Evolutionary conservation across 2,329 filamentous ascomycete genomes (phyloP), one percentile per base, ranked within the genome.

Genomic region (Sclerotinia sclerotiorum): DNA sequence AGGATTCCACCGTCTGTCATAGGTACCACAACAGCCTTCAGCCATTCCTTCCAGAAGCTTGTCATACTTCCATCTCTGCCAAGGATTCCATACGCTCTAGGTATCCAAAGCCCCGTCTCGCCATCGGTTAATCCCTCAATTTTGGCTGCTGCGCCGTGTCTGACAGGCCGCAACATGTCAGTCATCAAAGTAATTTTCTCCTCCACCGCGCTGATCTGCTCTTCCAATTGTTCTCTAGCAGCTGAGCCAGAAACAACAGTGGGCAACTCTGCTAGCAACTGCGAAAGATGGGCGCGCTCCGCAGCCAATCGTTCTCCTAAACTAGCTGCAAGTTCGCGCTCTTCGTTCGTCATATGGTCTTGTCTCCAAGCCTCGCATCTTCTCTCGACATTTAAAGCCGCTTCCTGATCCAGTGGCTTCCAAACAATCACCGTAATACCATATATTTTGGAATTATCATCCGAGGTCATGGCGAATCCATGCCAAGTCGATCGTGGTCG

Each of bases 111-210:
- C 2, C 94, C 95, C 65, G 93, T 97, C 78, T 98, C 95, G 55
- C 94, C 94, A 72, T 96, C 92, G 0, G 94, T 98, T 70, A 99
- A 83, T 27, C 95, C 95, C 77, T 99, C 95, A 70, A 99, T 99
- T 81, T 97, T 98, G 63, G 94, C 94, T 42, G 95, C 94, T 56
- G 95, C 95, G 48, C 93, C 95, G 78, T 98, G 95, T 73, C 95
- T 87, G 73, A 99, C 88, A 21, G 95, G 95, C 69, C 94, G 88
- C 72, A 99, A 82, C 80, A 99, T 90, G 79, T 99, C 95, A 1
- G 94, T 93, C 95, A 99, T 99, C 67, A 99, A 83, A 44, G 88
- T 88, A 74, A 99, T 99, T 81, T 97, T 98, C 81, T 99, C 95
- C 80, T 99, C 95, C 11, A 97, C 94, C 0, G 91, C 86, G 76